These are phyloP conservation scores for Oryza punctata DNA, from an alignment of 176 grass and related monocot species.

Conservation along the genomic window DNA sequence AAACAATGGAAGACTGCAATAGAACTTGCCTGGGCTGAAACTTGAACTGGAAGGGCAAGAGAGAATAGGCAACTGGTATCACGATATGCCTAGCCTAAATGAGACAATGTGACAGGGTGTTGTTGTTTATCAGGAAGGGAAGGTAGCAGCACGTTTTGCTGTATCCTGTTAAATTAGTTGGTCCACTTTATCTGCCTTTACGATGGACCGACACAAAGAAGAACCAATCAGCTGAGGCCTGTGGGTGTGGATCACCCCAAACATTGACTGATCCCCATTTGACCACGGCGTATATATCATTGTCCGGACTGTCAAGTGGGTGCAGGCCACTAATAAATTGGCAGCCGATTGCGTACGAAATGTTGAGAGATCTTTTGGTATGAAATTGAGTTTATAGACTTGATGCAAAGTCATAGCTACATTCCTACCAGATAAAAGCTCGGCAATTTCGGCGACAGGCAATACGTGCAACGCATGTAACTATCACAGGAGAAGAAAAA, in stretches of 20 bases:
- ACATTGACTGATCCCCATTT: constrained; percentile 5
- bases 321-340: neutral
- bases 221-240: neutral
- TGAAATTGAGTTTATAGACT: neutral
- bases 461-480: neutral
- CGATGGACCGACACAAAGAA: neutral
- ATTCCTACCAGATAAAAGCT: neutral
- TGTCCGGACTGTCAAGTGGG: neutral
- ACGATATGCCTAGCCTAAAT: constrained; percentile 32
- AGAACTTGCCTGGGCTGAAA: constrained; percentile 19
- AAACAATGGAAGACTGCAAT: neutral
- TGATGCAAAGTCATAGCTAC: neutral
- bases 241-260: constrained; percentile 7
- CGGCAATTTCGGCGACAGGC: neutral
- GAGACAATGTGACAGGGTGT: constrained; percentile 10
- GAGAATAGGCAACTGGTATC: neutral
- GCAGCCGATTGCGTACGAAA: constrained; percentile 17
- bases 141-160: constrained; percentile 3
- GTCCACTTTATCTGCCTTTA: constrained; percentile 1
- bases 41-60: neutral
- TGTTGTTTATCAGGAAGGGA: constrained; percentile 7
- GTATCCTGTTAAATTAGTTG: neutral
- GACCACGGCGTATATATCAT: neutral
- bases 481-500: neutral
- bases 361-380: neutral